Base-by-base conservation (phyloP, 306 rosid species). In the Cicer chorassanicum region DNA sequence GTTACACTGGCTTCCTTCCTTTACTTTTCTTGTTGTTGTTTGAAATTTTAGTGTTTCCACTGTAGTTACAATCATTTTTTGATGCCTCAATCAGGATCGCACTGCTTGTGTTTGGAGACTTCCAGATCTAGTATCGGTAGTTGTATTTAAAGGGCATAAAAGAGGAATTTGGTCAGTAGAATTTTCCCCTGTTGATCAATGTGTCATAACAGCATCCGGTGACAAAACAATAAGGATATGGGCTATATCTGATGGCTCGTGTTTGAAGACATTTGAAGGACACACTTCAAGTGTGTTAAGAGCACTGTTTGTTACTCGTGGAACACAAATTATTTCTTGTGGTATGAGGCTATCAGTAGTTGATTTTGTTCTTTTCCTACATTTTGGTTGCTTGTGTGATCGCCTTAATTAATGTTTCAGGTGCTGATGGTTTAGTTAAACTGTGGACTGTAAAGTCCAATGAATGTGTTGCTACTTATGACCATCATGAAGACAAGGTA, bases 21-120 rank as follows among this genome's bases (percentile, higher is more conserved):
- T 73, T 6, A 36, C 34, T 34, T 9, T 16, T 56, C 41, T 46
- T 12, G 8, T 4, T 8, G 38, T 41, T 8, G 38, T 41, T 48
- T 12, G 12, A 46, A 12, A 11, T 43, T 12, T 38, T 46, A 6
- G 56, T 49, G 61, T 44, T 63, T 46, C 46, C 51, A 44, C 21
- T 24, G 18, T 40, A 44, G 40, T 84, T 48, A 18, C 57, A 16
- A 56, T 48, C 38, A 49, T 44, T 46, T 48, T 65, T 36, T 39
- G 60, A 73, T 66, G 74, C 51, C 36, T 18, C 60, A 44, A 29
- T 70, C 83, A 94, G 98, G 98, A 94, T 84, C 96, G 94, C 40
- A 94, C 96, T 69, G 98, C 98, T 78, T 84, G 90, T 85, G 86
- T 94, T 21, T 94, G 98, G 98, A 88, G 88, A 81, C 98, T 94